Conservation (phyloP, 176 grass and related monocot genomes). For the Oryza glaberrima region DNA sequence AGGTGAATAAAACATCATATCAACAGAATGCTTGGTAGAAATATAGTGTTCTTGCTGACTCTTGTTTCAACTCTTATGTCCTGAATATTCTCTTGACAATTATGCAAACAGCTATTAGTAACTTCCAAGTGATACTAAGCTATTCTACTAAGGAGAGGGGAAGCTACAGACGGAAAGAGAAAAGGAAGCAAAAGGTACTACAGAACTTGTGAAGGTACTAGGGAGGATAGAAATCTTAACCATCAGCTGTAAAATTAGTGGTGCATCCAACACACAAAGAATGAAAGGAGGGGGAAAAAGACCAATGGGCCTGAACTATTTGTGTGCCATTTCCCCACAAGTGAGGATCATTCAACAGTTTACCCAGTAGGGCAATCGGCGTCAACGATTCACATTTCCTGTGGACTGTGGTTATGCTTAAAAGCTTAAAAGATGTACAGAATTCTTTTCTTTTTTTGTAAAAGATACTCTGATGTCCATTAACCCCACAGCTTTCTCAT, state of each 20-base stretch:
- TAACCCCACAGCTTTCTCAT: not conserved
- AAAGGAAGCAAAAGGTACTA: not conserved
- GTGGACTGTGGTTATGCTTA: not conserved
- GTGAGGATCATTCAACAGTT: not conserved
- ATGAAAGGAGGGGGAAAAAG: conserved; percentile 11
- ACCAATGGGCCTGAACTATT: conserved; percentile 7
- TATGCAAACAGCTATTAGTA: not conserved
- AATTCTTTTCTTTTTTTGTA: not conserved
- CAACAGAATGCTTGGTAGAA: not conserved
- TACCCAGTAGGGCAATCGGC: too few species aligned
- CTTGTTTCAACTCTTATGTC: conserved; percentile 18
- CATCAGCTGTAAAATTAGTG: conserved; percentile 23
- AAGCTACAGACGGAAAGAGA: not conserved
- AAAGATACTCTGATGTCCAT: not conserved
- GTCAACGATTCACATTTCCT: not conserved
- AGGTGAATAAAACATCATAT: not conserved
- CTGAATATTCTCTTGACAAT: not conserved
- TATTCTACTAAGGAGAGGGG: not conserved
- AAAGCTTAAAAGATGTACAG: not conserved
- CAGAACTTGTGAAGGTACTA: not conserved
- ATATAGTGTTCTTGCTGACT: not conserved
- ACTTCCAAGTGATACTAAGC: conserved; percentile 6
- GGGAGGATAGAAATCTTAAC: conserved; percentile 10
- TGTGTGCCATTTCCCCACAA: not conserved
- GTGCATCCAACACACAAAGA: conserved; percentile 1